These are phyloP conservation scores for Agaricus bisporus DNA, from an alignment of 768 basidiomycete species.

Conservation along the genomic window DNA sequence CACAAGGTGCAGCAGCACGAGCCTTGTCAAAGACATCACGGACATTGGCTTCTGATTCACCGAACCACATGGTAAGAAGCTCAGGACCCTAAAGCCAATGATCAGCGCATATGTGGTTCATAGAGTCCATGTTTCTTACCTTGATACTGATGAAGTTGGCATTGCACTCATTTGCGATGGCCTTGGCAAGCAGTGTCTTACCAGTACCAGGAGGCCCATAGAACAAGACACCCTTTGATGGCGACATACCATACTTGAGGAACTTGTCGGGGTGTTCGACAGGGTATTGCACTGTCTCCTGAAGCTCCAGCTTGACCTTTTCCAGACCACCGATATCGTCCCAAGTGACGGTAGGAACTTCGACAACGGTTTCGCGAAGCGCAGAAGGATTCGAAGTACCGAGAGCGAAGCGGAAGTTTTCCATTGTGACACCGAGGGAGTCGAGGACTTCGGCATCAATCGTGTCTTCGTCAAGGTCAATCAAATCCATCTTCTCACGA, in stretches of 20 bases:
- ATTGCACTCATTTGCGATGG: constrained; percentile 98
- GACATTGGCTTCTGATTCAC: constrained; percentile 99
- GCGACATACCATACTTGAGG: constrained; percentile 99
- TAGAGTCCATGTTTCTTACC: constrained; percentile 29
- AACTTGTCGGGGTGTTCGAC: constrained; percentile 99
- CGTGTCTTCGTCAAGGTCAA: constrained; percentile 94
- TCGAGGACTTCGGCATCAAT: constrained; percentile 99
- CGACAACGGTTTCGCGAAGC: constrained; percentile 97
- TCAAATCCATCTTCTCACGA: constrained; percentile 99
- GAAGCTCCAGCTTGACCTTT: constrained; percentile 98
- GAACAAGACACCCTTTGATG: constrained; percentile 98
- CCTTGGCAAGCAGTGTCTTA: constrained; percentile 98
- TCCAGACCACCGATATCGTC: constrained; percentile 99
- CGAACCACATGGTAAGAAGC: constrained; percentile 99
- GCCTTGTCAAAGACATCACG: constrained; percentile 99
- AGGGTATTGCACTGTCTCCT: constrained; percentile 99
- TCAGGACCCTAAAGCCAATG: constrained; percentile 69
- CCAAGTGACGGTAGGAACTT: constrained; percentile 98
- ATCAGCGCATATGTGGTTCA: constrained; percentile 12
- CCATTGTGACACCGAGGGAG: constrained; percentile 98
- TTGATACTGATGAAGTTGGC: constrained; percentile 99
- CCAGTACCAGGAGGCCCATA: constrained; percentile 99
- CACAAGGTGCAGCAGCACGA: constrained; percentile 96
- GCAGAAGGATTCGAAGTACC: constrained; percentile 98
- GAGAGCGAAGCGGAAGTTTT: constrained; percentile 99